Conservation (phyloP, 2,329 filamentous ascomycete genomes). For the Hypoxylon rubiginosum region DNA sequence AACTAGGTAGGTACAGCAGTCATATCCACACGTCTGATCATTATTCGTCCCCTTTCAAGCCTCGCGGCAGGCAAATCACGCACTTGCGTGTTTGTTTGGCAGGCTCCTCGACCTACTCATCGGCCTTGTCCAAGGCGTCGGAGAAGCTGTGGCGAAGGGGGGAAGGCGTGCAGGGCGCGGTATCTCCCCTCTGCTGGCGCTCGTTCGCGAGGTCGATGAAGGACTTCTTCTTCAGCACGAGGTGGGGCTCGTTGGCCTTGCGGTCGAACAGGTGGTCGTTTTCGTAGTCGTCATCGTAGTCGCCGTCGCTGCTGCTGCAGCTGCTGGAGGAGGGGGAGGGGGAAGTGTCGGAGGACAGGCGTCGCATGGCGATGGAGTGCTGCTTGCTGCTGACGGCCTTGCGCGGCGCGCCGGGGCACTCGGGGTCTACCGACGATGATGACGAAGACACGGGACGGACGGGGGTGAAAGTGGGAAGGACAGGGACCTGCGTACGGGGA, state of each 20-base stretch:
- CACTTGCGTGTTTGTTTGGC: no score
- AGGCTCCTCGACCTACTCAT: no score
- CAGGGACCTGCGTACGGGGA: not conserved
- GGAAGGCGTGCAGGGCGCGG: conserved; percentile 9
- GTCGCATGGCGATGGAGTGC: not conserved
- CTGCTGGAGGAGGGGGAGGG: no score
- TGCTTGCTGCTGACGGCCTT: conserved; percentile 2
- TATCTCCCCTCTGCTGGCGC: not conserved
- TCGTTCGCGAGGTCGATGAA: conserved; percentile 10
- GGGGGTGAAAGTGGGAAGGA: no score
- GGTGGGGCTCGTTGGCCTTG: conserved; percentile 9
- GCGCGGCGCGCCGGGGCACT: conserved; percentile 15
- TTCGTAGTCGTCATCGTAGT: not conserved
- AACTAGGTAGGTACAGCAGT: no score
- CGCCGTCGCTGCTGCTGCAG: no score
- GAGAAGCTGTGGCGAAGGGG: conserved; percentile 32
- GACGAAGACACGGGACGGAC: no score
- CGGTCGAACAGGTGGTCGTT: conserved; percentile 28
- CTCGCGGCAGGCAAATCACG: no score
- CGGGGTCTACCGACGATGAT: no score
- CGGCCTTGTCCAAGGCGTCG: not conserved
- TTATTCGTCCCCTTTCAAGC: no score
- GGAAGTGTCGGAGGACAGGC: not conserved
- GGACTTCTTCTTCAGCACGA: conserved; percentile 1
- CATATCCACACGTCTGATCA: no score